Conservation (phyloP, 139 green algal species). For the Edaphochlamys debaryana region DNA sequence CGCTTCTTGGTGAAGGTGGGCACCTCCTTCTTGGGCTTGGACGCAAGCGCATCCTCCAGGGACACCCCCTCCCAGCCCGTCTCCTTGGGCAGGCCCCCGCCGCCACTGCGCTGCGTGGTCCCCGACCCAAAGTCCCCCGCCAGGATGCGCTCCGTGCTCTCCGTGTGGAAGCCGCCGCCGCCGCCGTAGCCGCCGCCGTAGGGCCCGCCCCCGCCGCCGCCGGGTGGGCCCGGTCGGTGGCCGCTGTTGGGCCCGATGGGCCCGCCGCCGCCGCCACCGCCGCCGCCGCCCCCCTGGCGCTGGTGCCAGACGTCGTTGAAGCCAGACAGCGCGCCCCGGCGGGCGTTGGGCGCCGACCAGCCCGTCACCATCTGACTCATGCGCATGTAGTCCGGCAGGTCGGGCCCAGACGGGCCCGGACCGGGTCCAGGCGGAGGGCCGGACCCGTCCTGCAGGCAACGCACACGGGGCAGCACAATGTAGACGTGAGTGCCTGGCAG, state of each 20-base stretch:
- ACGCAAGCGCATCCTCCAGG: constrained; percentile 38
- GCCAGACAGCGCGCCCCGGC: constrained; percentile 17
- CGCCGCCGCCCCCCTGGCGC: not conserved
- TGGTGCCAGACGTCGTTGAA: constrained; percentile 43
- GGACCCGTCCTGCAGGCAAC: too few species aligned
- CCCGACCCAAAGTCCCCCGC: too few species aligned
- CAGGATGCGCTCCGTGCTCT: too few species aligned
- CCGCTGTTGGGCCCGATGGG: too few species aligned
- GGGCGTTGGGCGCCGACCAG: constrained; percentile 31
- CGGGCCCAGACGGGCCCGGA: not conserved
- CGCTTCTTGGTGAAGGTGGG: too few species aligned
- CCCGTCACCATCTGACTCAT: constrained; percentile 28
- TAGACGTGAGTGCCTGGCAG: too few species aligned
- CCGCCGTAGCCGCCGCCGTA: not conserved
- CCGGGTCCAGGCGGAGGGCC: too few species aligned
- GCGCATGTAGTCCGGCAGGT: constrained; percentile 42
- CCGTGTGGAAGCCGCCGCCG: too few species aligned
- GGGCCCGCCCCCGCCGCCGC: too few species aligned
- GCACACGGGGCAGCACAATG: too few species aligned
- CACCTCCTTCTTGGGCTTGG: constrained; percentile 29
- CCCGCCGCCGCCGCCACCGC: too few species aligned
- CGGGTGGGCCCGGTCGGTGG: too few species aligned
- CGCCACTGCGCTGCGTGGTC: not conserved
- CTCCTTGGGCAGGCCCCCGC: not conserved
- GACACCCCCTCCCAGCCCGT: constrained; percentile 39